These are phyloP conservation scores for Linnemannia schmuckeri DNA, from an alignment of 192 early-diverging fungal species.

Conservation along the genomic window DNA sequence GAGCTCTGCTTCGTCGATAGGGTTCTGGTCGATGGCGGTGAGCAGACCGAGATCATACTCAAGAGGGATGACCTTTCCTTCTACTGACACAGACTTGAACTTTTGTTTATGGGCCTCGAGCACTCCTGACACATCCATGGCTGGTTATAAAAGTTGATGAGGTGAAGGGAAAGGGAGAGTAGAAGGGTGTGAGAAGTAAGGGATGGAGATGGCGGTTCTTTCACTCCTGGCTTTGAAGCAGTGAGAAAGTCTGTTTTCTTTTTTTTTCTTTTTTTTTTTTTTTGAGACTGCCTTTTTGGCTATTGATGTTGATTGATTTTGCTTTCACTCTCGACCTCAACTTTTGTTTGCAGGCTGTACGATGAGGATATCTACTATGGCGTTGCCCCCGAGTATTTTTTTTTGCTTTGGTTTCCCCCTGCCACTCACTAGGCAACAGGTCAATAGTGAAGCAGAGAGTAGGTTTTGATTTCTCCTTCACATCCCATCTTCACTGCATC, in stretches of 20 bases:
- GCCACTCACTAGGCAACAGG: not conserved
- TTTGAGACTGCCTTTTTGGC: conserved; percentile 8
- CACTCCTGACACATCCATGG: conserved; percentile 78
- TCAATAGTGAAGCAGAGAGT: not conserved
- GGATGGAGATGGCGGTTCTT: conserved; percentile 6
- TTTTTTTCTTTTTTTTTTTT: conserved; percentile 25
- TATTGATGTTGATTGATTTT: not conserved
- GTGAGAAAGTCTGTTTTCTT: not conserved
- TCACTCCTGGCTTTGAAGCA: not conserved
- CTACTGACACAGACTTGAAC: conserved; percentile 67
- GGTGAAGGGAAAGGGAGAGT: not conserved
- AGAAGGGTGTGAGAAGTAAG: not conserved
- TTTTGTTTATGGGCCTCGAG: conserved; percentile 77
- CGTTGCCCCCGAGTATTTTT: not conserved
- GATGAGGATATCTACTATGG: not conserved
- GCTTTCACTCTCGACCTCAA: not conserved
- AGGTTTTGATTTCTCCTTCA: conserved; percentile 16
- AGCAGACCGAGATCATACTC: conserved; percentile 93
- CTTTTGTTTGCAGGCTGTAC: not conserved
- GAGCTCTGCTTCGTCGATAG: conserved; percentile 75
- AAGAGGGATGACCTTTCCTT: conserved; percentile 85
- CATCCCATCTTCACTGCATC: conserved; percentile 21
- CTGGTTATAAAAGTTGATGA: conserved; percentile 21
- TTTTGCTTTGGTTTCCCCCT: not conserved
- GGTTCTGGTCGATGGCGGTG: conserved; percentile 84